Evolutionary conservation across 495 filamentous ascomycete genomes (phyloP).

Genomic region (Poronia punctata): DNA sequence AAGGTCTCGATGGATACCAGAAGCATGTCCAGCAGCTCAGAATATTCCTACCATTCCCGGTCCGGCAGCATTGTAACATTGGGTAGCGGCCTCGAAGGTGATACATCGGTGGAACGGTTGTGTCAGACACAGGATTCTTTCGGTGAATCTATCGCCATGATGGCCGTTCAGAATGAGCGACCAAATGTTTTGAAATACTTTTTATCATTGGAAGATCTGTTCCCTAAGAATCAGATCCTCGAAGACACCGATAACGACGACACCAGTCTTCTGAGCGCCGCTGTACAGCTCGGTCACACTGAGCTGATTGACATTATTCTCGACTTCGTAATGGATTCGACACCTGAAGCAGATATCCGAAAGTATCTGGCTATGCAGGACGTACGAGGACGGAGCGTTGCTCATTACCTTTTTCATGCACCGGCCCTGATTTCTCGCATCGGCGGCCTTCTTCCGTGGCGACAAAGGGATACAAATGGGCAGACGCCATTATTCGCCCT

Average conservation of each 20-base stretch:
- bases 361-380: constrained; percentile 72
- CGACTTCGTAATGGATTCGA: constrained; percentile 44
- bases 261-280: constrained; percentile 84
- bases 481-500: constrained; percentile 94
- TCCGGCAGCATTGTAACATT: constrained; percentile 69
- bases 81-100: constrained; percentile 68
- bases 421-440: constrained; percentile 70
- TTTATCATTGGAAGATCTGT: constrained; percentile 66
- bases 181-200: constrained; percentile 68
- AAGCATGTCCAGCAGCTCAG: constrained; percentile 81
- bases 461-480: constrained; percentile 85
- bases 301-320: constrained; percentile 70
- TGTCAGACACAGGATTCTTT: constrained; percentile 71
- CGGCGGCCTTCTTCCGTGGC: constrained; percentile 77
- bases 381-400: constrained; percentile 76
- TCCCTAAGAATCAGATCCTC: constrained; percentile 58
- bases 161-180: constrained; percentile 79
- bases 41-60: constrained; percentile 66
- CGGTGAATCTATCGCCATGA: constrained; percentile 90
- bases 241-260: constrained; percentile 83
- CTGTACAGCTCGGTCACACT: constrained; percentile 78
- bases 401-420: constrained; percentile 93
- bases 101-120: constrained; percentile 75
- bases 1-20: constrained; percentile 81
- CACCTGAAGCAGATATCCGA: constrained; percentile 37